Conservation (phyloP, 225 moss, liverwort and hornwort species). For the Bryum argenteum region DNA sequence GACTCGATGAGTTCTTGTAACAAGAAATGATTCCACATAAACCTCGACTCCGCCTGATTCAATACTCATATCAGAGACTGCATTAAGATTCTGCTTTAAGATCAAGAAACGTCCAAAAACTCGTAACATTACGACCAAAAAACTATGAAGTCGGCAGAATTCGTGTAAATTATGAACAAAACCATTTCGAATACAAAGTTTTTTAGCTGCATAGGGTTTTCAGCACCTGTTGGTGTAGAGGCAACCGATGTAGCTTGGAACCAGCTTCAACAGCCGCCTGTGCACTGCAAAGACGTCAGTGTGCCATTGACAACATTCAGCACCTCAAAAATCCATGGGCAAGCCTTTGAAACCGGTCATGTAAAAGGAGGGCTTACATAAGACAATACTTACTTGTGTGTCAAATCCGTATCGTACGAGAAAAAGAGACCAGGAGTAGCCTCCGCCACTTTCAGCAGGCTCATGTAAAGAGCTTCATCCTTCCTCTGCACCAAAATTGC, state of each 20-base stretch:
- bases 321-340: slow-evolving; percentile 10
- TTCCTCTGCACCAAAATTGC: slow-evolving; percentile 44
- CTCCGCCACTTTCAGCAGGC: slow-evolving; percentile 64
- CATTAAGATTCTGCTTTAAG: slow-evolving; percentile 7
- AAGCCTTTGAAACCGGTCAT: slow-evolving; percentile 6
- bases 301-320: slow-evolving; percentile 25
- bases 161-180: background rate
- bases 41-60: slow-evolving; percentile 70
- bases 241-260: slow-evolving; percentile 27
- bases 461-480: slow-evolving; percentile 71
- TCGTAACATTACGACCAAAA: background rate
- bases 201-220: background rate
- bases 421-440: slow-evolving; percentile 68
- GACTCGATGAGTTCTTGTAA: slow-evolving; percentile 71
- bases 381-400: slow-evolving; percentile 57
- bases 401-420: slow-evolving; percentile 74
- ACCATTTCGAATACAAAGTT: background rate
- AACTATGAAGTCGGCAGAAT: slow-evolving; percentile 4
- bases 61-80: slow-evolving; percentile 13
- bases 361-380: background rate
- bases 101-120: background rate
- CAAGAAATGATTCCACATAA: slow-evolving; percentile 75
- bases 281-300: slow-evolving; percentile 29
- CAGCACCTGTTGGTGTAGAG: slow-evolving; percentile 31
- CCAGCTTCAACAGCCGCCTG: slow-evolving; percentile 26